Base-by-base conservation (phyloP, 140 eudicot genomes). In the Flaveria floridana region DNA sequence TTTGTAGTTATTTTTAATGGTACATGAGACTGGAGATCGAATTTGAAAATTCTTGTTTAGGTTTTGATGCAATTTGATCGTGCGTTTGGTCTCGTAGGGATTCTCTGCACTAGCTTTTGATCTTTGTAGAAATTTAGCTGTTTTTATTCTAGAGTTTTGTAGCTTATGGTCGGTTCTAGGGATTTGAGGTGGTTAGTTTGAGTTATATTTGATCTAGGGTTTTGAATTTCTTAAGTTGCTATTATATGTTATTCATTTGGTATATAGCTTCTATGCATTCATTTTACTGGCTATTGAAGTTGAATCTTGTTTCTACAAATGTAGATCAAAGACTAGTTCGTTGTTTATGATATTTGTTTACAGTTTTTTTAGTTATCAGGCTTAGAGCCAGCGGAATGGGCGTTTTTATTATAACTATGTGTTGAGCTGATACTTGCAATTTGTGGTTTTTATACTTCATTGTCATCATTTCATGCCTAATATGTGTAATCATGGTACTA, bases 331-430 rank as follows among this genome's bases (percentile, higher is more conserved):
- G 7, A 21, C 42, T 57, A 48, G 30, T 46, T 30, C 63, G 28
- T 28, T 16, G 79, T 9, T 75, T 75, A 10, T 71, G 19, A 68
- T 68, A 68, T 47, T 47, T 47, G 50, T 53, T 71, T 23, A 11
- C 0, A 10, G 3, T 59, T 59, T 59, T 1, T 59, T 59, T 23
- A 21, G 16, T 12, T 59, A 23, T 59, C 8, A 58, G 39, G 10
- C 18, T 14, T 52, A n/a, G 58, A 51, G 20, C 20, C 3, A 51
- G 19, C 19, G 15, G 20, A 8, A 57, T 1, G 5, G 64, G 21
- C 21, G 6, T 57, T 57, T 57, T 5, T 2, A 19, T 21, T 57
- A 34, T 6, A 6, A 34, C 41, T 34, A 0, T 57, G 2, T 57
- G 64, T 19, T 56, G 64, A 56, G 64, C 64, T 57, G 34, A 20